Evolutionary conservation across 2,329 filamentous ascomycete genomes (phyloP).

Genomic region (Pseudopithomyces maydicus): DNA sequence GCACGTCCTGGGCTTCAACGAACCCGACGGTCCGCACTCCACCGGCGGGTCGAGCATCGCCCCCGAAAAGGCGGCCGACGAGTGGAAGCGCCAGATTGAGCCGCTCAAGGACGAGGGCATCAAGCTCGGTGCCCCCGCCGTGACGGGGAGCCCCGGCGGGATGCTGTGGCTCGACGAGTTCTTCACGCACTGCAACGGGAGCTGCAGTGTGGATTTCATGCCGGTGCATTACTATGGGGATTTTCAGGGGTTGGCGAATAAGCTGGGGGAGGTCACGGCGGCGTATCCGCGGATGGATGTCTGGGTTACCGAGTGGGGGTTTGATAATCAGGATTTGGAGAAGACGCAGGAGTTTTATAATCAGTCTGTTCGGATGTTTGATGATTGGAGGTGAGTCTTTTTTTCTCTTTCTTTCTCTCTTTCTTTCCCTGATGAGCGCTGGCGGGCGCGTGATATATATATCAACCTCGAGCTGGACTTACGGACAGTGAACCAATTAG

Average conservation of each 20-base stretch:
- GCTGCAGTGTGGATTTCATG: slow-evolving; percentile 56
- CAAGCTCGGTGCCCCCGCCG: slow-evolving; percentile 72
- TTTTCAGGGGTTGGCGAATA: slow-evolving; percentile 70
- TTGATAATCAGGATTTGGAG: slow-evolving; percentile 58
- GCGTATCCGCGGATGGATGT: slow-evolving; percentile 60
- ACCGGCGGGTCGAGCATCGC: slow-evolving; percentile 68
- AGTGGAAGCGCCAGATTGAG: slow-evolving; percentile 74
- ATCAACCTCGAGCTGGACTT: too few relatives aligned
- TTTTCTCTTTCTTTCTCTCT: background rate
- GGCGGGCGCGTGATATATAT: too few relatives aligned
- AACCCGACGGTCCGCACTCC: slow-evolving; percentile 66
- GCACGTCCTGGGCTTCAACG: slow-evolving; percentile 78
- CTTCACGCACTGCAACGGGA: slow-evolving; percentile 60
- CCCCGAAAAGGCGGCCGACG: slow-evolving; percentile 65
- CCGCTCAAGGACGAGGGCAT: slow-evolving; percentile 68
- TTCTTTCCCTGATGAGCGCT: background rate
- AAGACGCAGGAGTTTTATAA: slow-evolving; percentile 72
- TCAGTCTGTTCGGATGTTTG: slow-evolving; percentile 67
- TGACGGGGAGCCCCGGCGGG: slow-evolving; percentile 65
- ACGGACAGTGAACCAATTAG: background rate
- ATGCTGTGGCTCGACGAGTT: slow-evolving; percentile 72
- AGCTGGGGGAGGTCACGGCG: slow-evolving; percentile 64
- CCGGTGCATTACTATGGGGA: slow-evolving; percentile 65
- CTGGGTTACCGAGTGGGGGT: slow-evolving; percentile 81
- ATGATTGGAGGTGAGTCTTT: slow-evolving; percentile 58